Percentiles rank a stretch among this genome's conserved stretches.
phyloP scores from a whole-genome alignment of 2,329 filamentous ascomycete species.

The Xylaria sp. region DNA sequence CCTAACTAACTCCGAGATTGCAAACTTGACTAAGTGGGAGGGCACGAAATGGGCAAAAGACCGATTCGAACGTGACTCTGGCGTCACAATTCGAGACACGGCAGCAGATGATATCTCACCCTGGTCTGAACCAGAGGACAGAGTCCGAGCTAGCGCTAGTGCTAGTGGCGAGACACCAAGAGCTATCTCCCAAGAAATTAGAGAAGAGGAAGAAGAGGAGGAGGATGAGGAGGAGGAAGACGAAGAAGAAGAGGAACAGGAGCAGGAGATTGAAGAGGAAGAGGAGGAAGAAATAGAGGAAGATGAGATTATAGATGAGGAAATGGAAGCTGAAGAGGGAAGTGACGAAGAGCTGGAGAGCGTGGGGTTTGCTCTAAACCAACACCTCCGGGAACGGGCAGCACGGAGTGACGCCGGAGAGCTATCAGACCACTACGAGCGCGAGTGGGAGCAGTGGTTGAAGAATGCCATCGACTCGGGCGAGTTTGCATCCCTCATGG shows the following conservation, averaged over 20 bases:
- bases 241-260: conserved; percentile 15
- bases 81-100: conserved; percentile 75
- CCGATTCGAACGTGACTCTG: conserved; percentile 80
- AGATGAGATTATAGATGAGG: conserved; percentile 51
- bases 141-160: conserved; percentile 35
- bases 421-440: conserved; percentile 68
- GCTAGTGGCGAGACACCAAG: conserved; percentile 36
- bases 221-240: conserved; percentile 17
- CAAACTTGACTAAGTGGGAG: conserved; percentile 81
- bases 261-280: conserved; percentile 12
- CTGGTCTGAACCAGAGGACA: conserved; percentile 64
- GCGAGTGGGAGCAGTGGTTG: conserved; percentile 79
- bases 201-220: conserved; percentile 14
- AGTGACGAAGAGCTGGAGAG: conserved; percentile 65
- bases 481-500: conserved; percentile 60
- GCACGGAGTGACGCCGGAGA: conserved; percentile 71
- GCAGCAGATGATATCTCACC: conserved; percentile 73
- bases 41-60: conserved; percentile 86
- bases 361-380: conserved; percentile 70
- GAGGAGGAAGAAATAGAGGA: conserved; percentile 17
- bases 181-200: conserved; percentile 48
- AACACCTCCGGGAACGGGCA: conserved; percentile 71
- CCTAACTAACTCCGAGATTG: conserved; percentile 76
- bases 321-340: conserved; percentile 62
- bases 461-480: conserved; percentile 75